A percentile compares a stretch with the other conserved stretches of the same genome.
Conservation (phyloP, 202 grass and related monocot species). For the Eragrostis tef region DNA sequence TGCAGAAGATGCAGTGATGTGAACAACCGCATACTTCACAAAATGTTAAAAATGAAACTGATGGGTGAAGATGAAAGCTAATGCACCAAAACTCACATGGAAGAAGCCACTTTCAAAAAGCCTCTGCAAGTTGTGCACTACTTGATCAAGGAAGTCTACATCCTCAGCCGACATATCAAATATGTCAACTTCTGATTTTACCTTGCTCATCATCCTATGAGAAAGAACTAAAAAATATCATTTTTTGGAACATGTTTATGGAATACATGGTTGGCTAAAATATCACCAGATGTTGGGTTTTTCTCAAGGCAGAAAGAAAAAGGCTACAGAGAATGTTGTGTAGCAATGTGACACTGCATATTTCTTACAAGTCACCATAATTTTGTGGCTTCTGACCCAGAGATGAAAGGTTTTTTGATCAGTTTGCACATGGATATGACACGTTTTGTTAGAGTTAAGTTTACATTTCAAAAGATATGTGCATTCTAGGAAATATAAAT, state of each 20-base stretch:
- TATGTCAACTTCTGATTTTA: constrained; percentile 60
- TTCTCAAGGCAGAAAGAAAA: constrained; percentile 2
- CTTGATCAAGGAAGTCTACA: constrained; percentile 76
- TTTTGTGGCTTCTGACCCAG: background rate
- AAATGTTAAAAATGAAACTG: constrained; percentile 33
- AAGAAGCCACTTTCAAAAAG: constrained; percentile 68
- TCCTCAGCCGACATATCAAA: constrained; percentile 62
- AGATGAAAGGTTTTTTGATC: background rate
- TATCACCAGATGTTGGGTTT: background rate
- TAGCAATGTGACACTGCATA: constrained; percentile 16
- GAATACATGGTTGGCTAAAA: constrained; percentile 15
- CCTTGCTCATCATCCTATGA: constrained; percentile 80
- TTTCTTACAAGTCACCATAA: background rate
- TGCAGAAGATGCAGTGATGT: constrained; percentile 38
- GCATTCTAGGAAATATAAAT: background rate
- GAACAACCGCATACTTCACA: constrained; percentile 14
- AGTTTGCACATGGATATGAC: background rate
- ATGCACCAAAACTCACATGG: constrained; percentile 53
- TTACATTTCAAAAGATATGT: constrained; percentile 4
- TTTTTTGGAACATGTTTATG: constrained; percentile 3
- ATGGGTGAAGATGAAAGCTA: constrained; percentile 17
- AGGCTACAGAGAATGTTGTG: background rate
- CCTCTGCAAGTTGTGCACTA: constrained; percentile 62
- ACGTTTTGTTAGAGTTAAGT: constrained; percentile 1
- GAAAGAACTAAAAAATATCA: constrained; percentile 30